phyloP scores from a whole-genome alignment of 1,284 basidiomycete genomes.

The Xanthoconium separans region DNA sequence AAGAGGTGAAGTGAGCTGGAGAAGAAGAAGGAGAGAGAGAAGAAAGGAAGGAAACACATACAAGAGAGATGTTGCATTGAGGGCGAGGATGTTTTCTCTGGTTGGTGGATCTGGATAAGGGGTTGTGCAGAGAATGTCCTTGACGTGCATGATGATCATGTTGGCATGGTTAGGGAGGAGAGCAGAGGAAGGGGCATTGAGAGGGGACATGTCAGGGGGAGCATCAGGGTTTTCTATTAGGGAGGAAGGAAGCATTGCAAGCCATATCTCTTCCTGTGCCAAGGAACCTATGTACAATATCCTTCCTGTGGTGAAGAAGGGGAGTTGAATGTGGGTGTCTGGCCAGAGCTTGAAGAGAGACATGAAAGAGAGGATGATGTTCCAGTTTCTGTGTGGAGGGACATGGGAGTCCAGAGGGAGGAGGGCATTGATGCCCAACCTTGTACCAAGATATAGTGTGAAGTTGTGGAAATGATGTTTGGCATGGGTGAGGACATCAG shows the following conservation, averaged over 20 bases:
- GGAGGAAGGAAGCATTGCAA: slow-evolving; percentile 2
- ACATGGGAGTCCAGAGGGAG: neutral
- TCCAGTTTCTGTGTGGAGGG: neutral
- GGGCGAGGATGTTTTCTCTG: too few species aligned
- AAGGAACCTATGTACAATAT: slow-evolving; percentile 8
- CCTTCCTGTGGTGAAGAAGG: neutral
- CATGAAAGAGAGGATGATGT: slow-evolving; percentile 3
- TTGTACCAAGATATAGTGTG: neutral
- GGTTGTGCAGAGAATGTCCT: too few species aligned
- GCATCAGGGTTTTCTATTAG: neutral
- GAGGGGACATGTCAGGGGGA: neutral
- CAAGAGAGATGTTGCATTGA: too few species aligned
- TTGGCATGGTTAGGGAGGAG: neutral
- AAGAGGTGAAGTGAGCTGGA: too few species aligned
- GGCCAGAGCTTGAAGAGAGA: slow-evolving; percentile 3
- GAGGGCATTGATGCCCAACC: neutral
- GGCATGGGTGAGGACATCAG: neutral
- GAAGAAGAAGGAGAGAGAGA: too few species aligned
- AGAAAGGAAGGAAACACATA: too few species aligned
- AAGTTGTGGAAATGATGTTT: slow-evolving; percentile 6
- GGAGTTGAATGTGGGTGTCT: neutral
- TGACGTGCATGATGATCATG: neutral
- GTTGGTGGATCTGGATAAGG: too few species aligned
- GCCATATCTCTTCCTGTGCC: slow-evolving; percentile 8
- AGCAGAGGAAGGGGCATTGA: neutral